phyloP scores from a whole-genome alignment of 2,329 filamentous ascomycete species.

The Venturia pyrina region DNA sequence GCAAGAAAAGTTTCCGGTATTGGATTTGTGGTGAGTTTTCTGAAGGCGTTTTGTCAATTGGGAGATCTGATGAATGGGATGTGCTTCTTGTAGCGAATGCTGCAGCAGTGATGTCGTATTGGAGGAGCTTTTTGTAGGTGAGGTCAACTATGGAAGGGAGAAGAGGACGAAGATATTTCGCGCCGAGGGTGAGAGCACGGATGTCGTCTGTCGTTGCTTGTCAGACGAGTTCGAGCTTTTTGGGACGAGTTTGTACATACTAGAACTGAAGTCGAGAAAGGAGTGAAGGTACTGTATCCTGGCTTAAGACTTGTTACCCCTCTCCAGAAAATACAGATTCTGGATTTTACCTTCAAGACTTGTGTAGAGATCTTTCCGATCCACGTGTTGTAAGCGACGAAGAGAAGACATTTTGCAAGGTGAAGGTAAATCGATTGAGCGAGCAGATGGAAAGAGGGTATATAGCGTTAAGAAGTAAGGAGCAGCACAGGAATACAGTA shows the following conservation, averaged over 20 bases:
- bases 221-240: not conserved
- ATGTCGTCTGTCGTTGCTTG: conserved; percentile 45
- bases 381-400: conserved; percentile 45
- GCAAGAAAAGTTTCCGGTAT: conserved; percentile 61
- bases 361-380: conserved; percentile 62
- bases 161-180: conserved; percentile 71
- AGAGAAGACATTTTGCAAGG: conserved; percentile 15
- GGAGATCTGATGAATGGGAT: conserved; percentile 39
- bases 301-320: conserved; percentile 21
- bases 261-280: conserved; percentile 64
- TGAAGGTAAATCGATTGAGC: not conserved
- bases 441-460: not conserved
- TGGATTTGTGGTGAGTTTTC: conserved; percentile 67
- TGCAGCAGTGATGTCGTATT: conserved; percentile 72
- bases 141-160: conserved; percentile 78
- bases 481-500: not conserved
- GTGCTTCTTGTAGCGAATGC: conserved; percentile 55
- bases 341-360: conserved; percentile 41
- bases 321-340: too few species aligned
- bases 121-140: conserved; percentile 71
- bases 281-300: conserved; percentile 64
- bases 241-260: conserved; percentile 35
- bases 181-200: conserved; percentile 56
- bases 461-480: not conserved
- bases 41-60: conserved; percentile 45